These are phyloP conservation scores for Euryodendron excelsum DNA, from an alignment of 148 eudicot genomes.

Conservation along the genomic window DNA sequence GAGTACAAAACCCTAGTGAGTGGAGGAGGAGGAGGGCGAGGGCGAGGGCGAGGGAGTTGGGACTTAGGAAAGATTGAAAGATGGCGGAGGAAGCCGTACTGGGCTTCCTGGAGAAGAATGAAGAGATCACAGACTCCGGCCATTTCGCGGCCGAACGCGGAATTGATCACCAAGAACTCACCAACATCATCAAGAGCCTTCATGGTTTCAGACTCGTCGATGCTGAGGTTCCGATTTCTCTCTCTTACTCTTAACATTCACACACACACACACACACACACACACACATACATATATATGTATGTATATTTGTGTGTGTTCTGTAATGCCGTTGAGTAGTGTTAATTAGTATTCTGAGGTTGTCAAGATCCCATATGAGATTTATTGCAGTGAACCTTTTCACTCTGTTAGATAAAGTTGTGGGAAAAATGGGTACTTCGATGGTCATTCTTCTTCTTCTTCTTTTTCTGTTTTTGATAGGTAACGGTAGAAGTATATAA, in stretches of 20 bases:
- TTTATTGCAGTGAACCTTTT: background rate
- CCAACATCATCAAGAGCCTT: constrained; percentile 71
- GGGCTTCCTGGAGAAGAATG: background rate
- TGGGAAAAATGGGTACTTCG: background rate
- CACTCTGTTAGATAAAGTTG: background rate
- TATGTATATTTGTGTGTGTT: background rate
- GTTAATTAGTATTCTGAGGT: too few relatives aligned
- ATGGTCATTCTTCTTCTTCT: too few relatives aligned
- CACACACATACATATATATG: too few relatives aligned
- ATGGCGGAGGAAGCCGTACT: background rate
- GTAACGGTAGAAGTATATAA: too few relatives aligned
- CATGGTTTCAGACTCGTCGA: constrained; percentile 54
- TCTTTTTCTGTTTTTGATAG: too few relatives aligned
- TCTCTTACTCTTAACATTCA: background rate
- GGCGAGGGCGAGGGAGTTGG: background rate
- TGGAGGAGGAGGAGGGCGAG: too few relatives aligned
- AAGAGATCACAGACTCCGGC: constrained; percentile 63
- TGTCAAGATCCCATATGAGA: too few relatives aligned
- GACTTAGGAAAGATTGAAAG: background rate
- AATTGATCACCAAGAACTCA: constrained; percentile 60
- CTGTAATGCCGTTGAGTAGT: too few relatives aligned
- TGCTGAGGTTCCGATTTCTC: constrained; percentile 52
- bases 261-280: too few relatives aligned
- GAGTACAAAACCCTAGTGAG: too few relatives aligned
- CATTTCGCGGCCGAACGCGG: constrained; percentile 50